Percentiles rank a stretch among this genome's conserved stretches.
Evolutionary conservation across 129 eudicot genomes (phyloP).

Genomic region (Apium graveolens): DNA sequence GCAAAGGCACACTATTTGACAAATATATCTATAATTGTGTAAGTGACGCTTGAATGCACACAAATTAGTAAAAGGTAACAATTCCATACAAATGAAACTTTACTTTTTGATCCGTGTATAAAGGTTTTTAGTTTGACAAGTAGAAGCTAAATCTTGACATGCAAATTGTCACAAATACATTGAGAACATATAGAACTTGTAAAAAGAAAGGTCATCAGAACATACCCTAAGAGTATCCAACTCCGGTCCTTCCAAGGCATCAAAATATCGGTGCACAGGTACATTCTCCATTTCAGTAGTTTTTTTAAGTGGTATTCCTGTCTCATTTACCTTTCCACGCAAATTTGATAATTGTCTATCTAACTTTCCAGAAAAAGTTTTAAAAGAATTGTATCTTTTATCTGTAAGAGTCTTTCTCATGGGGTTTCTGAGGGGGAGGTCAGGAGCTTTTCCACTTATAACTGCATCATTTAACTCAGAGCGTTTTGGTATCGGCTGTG

Average conservation of each 20-base stretch:
- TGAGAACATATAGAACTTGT: neutral
- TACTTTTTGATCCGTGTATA: neutral
- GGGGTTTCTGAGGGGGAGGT: conserved; percentile 25
- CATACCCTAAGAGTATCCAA: conserved; percentile 74
- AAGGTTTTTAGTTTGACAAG: neutral
- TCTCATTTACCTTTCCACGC: conserved; percentile 38
- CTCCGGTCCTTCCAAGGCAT: conserved; percentile 89
- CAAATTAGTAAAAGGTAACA: no score
- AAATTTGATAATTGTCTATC: conserved; percentile 62
- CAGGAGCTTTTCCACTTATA: conserved; percentile 22
- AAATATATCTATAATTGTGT: no score
- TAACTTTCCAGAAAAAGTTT: conserved; percentile 76
- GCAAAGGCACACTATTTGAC: neutral
- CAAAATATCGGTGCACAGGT: conserved; percentile 74
- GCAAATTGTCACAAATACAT: neutral
- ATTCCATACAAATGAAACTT: no score
- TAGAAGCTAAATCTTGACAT: neutral
- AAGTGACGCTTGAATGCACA: no score
- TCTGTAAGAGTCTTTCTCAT: conserved; percentile 29
- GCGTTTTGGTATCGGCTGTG: conserved; percentile 59
- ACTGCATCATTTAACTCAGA: conserved; percentile 18
- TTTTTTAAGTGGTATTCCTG: conserved; percentile 15
- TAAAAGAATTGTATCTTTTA: conserved; percentile 64
- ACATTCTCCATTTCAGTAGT: conserved; percentile 33
- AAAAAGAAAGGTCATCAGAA: neutral